phyloP scores from a whole-genome alignment of 2,329 filamentous ascomycete species.

The Colletotrichum endophyticum region DNA sequence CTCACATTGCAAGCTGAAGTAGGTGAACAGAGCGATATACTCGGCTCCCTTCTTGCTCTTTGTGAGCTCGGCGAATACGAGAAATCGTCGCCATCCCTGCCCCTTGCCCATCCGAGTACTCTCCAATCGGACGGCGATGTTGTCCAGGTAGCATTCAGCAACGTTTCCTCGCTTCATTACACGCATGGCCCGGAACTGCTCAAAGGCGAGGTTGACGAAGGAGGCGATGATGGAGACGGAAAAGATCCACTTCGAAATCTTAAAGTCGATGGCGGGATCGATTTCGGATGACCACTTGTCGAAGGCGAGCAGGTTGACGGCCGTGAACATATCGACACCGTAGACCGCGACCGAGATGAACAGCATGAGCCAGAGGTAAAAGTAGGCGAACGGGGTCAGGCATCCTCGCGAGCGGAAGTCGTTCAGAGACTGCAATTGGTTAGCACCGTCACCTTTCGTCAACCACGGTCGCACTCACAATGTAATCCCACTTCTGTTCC shows the following conservation, averaged over 20 bases:
- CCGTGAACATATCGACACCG: slow-evolving; percentile 89
- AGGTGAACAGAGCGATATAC: slow-evolving; percentile 89
- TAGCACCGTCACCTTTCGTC: background rate
- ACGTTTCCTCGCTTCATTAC: slow-evolving; percentile 87
- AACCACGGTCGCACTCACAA: slow-evolving; percentile 60
- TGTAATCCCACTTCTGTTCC: slow-evolving; percentile 95
- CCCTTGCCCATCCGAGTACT: slow-evolving; percentile 77
- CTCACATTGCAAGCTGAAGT: slow-evolving; percentile 75
- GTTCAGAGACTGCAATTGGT: slow-evolving; percentile 45
- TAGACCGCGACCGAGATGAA: slow-evolving; percentile 85
- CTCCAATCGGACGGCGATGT: slow-evolving; percentile 82
- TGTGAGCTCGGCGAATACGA: slow-evolving; percentile 91
- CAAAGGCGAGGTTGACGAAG: slow-evolving; percentile 79
- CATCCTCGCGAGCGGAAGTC: slow-evolving; percentile 89
- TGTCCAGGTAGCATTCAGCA: slow-evolving; percentile 90
- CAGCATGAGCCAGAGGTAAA: slow-evolving; percentile 82
- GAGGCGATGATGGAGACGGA: slow-evolving; percentile 90
- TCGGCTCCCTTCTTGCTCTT: slow-evolving; percentile 91
- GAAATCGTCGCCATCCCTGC: slow-evolving; percentile 84
- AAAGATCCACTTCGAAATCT: slow-evolving; percentile 93
- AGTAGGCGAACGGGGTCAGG: slow-evolving; percentile 79
- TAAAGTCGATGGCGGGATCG: slow-evolving; percentile 76
- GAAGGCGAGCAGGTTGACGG: slow-evolving; percentile 88
- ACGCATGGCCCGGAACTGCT: slow-evolving; percentile 78
- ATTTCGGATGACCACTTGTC: slow-evolving; percentile 88